Conservation (phyloP, 768 basidiomycete genomes). For the Tulasnella calospora region DNA sequence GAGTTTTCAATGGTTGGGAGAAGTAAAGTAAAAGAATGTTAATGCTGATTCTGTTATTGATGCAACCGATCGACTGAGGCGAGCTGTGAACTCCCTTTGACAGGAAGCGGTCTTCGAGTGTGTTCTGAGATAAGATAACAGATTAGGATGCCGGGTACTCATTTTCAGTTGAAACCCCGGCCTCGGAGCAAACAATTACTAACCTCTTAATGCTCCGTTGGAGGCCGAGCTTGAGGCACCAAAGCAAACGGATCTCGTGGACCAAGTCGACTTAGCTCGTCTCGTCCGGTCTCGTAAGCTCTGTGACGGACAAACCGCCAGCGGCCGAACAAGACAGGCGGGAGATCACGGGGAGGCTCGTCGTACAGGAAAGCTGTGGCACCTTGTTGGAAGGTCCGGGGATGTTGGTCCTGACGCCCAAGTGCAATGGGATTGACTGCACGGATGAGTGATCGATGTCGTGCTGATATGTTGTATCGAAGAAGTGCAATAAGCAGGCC, state of each 20-base stretch:
- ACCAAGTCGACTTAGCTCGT: neutral
- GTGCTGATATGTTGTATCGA: neutral
- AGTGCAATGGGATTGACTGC: neutral
- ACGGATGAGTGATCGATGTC: neutral
- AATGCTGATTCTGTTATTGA: neutral
- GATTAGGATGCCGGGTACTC: neutral
- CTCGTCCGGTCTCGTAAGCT: neutral
- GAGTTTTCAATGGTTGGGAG: neutral
- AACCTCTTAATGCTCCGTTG: neutral
- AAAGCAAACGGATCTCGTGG: neutral
- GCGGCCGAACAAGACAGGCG: too few relatives aligned
- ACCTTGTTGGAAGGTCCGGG: neutral
- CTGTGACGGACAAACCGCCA: neutral
- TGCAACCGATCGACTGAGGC: neutral
- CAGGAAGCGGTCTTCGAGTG: neutral
- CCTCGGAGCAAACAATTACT: neutral
- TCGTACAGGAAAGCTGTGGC: neutral
- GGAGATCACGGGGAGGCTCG: neutral
- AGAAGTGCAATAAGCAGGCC: neutral
- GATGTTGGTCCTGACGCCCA: neutral
- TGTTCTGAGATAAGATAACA: neutral
- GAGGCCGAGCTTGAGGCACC: neutral
- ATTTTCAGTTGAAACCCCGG: neutral
- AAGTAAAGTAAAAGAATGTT: neutral
- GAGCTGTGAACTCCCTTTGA: neutral